Conservation (phyloP, 768 basidiomycete genomes). For the Kwoniella heveanensis region DNA sequence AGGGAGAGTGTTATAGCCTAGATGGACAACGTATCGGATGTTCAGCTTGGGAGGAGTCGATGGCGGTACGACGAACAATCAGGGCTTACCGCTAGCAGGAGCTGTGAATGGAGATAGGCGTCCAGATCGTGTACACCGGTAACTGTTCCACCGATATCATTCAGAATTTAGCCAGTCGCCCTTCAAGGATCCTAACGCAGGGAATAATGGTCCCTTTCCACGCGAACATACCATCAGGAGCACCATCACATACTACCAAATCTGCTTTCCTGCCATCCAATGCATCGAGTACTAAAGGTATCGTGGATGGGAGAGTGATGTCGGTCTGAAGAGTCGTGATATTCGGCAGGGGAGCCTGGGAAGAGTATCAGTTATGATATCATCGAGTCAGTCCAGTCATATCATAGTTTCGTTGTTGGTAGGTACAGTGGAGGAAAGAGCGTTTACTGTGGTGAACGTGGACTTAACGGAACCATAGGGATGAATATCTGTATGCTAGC, state of each 20-base stretch:
- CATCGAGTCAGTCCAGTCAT: not conserved
- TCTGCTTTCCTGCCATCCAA: conserved; percentile 58
- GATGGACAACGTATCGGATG: not conserved
- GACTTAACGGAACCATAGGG: no score
- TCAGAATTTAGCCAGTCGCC: no score
- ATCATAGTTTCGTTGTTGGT: no score
- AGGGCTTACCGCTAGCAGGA: conserved; percentile 57
- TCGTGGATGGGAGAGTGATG: conserved; percentile 58
- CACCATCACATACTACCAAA: conserved; percentile 60
- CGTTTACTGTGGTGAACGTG: no score
- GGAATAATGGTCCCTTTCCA: no score
- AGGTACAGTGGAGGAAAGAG: no score
- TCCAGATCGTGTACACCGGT: conserved; percentile 61
- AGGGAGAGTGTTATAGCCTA: conserved; percentile 59
- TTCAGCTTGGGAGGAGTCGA: not conserved
- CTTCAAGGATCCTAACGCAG: no score
- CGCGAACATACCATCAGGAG: conserved; percentile 57
- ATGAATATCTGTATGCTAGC: conserved; percentile 1
- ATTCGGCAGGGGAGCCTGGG: conserved; percentile 57
- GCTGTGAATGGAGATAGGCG: conserved; percentile 59
- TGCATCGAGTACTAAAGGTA: conserved; percentile 56
- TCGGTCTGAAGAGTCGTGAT: conserved; percentile 59
- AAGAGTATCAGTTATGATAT: not conserved
- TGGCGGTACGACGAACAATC: not conserved
- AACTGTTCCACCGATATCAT: conserved; percentile 48